These are phyloP conservation scores for Candida cerambycidarum DNA, from an alignment of 805 yeast genomes.

Conservation along the genomic window DNA sequence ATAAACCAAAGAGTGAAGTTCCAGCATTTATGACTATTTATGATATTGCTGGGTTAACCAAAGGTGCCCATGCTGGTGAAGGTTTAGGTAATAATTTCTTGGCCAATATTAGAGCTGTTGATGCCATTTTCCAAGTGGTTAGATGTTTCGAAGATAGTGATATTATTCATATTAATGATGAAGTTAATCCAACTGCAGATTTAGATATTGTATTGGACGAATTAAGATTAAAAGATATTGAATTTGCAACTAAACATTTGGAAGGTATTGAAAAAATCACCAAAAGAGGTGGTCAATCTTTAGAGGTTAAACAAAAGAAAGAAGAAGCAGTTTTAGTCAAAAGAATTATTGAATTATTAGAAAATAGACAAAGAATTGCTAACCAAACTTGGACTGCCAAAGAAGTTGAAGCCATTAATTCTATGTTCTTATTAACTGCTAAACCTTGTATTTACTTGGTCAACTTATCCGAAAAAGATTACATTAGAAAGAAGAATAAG, in stretches of 20 bases:
- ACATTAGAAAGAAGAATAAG: slow-evolving; percentile 84
- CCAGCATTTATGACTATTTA: slow-evolving; percentile 59
- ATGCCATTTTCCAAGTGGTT: slow-evolving; percentile 69
- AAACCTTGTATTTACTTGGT: slow-evolving; percentile 92
- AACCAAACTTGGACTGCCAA: slow-evolving; percentile 84
- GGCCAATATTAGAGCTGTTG: slow-evolving; percentile 67
- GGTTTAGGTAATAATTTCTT: slow-evolving; percentile 76
- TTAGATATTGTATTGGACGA: slow-evolving; percentile 88
- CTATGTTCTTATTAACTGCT: slow-evolving; percentile 85
- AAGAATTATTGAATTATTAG: slow-evolving; percentile 70
- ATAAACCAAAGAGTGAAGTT: slow-evolving; percentile 48
- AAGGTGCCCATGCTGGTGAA: slow-evolving; percentile 62
- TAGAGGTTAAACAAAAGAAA: slow-evolving; percentile 86
- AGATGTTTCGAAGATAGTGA: slow-evolving; percentile 64
- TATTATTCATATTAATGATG: slow-evolving; percentile 65
- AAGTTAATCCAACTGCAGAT: slow-evolving; percentile 91
- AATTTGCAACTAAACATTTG: slow-evolving; percentile 80
- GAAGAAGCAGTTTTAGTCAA: slow-evolving; percentile 78
- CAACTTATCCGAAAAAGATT: slow-evolving; percentile 87
- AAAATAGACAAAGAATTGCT: slow-evolving; percentile 85
- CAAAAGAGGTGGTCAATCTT: slow-evolving; percentile 83
- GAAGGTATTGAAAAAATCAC: slow-evolving; percentile 77
- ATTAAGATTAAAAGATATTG: slow-evolving; percentile 94
- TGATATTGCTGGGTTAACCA: slow-evolving; percentile 70
- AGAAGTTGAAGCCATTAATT: slow-evolving; percentile 88